phyloP scores from a whole-genome alignment of 768 basidiomycete species.

The Psilocybe cyanescens region DNA sequence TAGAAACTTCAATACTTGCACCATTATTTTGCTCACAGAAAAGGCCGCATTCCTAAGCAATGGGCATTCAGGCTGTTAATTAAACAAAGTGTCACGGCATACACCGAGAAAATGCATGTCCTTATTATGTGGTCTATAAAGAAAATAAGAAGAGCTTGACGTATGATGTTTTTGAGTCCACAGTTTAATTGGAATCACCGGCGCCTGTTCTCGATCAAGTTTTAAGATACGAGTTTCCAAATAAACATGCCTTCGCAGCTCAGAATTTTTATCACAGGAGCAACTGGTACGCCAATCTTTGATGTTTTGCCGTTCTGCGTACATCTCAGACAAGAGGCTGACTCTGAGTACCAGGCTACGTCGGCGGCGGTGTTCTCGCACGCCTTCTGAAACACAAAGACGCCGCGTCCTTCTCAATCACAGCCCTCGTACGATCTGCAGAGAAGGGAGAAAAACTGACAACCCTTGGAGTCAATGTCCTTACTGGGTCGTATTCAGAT shows the following conservation, averaged over 20 bases:
- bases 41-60: no score
- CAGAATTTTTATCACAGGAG: not conserved
- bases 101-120: no score
- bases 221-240: not conserved
- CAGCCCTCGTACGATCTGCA: conserved; percentile 42
- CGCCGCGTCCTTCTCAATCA: conserved; percentile 37
- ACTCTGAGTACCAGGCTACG: conserved; percentile 37
- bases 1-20: no score
- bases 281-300: not conserved
- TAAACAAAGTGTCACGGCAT: no score
- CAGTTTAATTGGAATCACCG: no score
- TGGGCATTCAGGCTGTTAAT: no score
- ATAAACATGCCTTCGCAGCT: not conserved
- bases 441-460: conserved; percentile 48
- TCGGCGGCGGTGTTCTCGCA: conserved; percentile 46
- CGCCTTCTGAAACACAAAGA: conserved; percentile 42
- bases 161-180: no score
- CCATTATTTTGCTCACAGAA: no score
- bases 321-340: not conserved
- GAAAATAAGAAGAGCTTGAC: no score
- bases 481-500: conserved; percentile 49
- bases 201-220: no score
- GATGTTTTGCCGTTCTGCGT: no score
- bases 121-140: no score
- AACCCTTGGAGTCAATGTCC: conserved; percentile 33